Conservation (phyloP, 225 moss, liverwort and hornwort genomes). For the Thuidium tamariscinum region DNA sequence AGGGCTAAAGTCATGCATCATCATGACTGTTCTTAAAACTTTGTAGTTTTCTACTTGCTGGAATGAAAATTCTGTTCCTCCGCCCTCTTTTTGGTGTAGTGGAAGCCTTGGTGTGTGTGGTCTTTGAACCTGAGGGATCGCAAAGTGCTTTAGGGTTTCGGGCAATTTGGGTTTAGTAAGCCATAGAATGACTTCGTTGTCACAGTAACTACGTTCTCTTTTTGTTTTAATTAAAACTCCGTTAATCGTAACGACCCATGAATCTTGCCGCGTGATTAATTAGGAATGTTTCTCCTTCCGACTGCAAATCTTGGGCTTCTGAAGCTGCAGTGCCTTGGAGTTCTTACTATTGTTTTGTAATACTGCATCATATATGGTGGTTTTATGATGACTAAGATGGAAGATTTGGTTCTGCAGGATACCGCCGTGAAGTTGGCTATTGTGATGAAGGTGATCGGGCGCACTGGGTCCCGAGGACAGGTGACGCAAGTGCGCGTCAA, state of each 20-base stretch:
- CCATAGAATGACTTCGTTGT: not conserved
- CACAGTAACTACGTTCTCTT: not conserved
- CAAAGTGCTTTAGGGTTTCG: not conserved
- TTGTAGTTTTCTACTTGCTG: not conserved
- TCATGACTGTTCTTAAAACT: not conserved
- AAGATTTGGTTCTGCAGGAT: not conserved
- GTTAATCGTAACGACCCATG: not conserved
- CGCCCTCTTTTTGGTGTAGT: too few species aligned
- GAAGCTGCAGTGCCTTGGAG: not conserved
- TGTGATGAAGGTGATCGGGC: not conserved
- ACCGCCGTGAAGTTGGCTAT: not conserved
- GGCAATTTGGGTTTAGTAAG: not conserved
- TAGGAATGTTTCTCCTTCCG: not conserved
- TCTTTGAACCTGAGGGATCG: not conserved
- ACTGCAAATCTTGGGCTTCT: not conserved
- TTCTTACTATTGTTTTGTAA: not conserved
- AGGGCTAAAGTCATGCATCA: not conserved
- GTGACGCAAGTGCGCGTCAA: not conserved
- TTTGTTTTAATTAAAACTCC: not conserved
- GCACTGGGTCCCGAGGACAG: not conserved
- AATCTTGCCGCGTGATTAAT: not conserved
- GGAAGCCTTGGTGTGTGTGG: not conserved
- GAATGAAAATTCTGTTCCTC: not conserved
- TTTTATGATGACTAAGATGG: not conserved
- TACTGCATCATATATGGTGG: not conserved